Evolutionary conservation across 352 stramenopile species (phyloP).

Genomic region (Globisporangium perplexum): DNA sequence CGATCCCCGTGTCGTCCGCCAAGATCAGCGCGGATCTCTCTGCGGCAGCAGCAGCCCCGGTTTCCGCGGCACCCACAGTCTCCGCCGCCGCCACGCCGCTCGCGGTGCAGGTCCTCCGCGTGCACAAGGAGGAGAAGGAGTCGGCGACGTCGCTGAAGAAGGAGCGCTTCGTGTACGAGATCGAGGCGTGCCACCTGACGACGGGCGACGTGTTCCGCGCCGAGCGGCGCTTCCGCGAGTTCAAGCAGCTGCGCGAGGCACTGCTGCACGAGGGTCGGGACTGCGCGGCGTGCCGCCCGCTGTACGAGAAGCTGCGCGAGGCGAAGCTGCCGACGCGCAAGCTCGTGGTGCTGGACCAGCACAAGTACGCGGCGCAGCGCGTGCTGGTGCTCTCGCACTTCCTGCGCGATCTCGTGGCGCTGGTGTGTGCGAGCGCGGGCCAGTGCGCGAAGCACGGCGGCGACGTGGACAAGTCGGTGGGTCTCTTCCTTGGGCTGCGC

Average conservation of each 20-base stretch:
- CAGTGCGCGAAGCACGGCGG: conserved; percentile 37
- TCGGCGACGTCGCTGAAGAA: conserved; percentile 36
- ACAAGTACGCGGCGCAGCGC: conserved; percentile 53
- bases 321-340: conserved; percentile 40
- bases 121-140: conserved; percentile 50
- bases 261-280: conserved; percentile 50
- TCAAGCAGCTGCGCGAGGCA: conserved; percentile 58
- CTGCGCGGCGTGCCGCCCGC: conserved; percentile 37
- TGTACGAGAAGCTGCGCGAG: conserved; percentile 46
- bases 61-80: no score
- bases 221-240: conserved; percentile 58
- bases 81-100: conserved; percentile 16
- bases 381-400: conserved; percentile 65
- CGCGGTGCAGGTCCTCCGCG: conserved; percentile 52
- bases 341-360: conserved; percentile 46
- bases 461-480: conserved; percentile 64
- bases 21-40: no score
- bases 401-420: conserved; percentile 40
- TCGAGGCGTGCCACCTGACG: conserved; percentile 60
- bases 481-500: conserved; percentile 43
- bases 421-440: conserved; percentile 34
- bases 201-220: conserved; percentile 50
- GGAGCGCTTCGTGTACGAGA: conserved; percentile 67
- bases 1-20: conserved; percentile 6
- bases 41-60: no score